These are phyloP conservation scores for Beauveria australis DNA, from an alignment of 2,329 filamentous ascomycete genomes.

Conservation along the genomic window DNA sequence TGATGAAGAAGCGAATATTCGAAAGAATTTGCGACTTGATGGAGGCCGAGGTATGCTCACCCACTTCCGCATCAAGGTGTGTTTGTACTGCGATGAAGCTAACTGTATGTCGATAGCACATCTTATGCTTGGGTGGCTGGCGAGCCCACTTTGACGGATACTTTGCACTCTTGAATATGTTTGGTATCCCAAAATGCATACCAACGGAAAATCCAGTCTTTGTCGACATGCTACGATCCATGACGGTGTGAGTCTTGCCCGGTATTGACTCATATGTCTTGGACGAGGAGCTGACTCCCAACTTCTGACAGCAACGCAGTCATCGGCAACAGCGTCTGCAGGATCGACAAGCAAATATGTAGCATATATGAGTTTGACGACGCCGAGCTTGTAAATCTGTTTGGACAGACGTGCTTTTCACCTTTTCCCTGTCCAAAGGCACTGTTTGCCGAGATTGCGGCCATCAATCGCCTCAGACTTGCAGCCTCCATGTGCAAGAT, in stretches of 20 bases:
- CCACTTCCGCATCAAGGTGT: not conserved
- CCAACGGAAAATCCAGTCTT: constrained; percentile 3
- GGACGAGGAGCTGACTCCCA: not conserved
- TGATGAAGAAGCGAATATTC: constrained; percentile 4
- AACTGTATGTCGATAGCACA: not conserved
- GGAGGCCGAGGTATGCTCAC: constrained; percentile 6
- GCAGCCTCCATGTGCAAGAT: not conserved
- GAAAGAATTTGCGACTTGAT: constrained; percentile 9
- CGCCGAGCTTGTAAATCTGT: not conserved
- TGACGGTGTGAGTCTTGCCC: not conserved
- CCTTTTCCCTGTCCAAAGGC: constrained; percentile 2
- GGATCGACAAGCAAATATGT: not conserved
- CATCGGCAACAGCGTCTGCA: constrained; percentile 3
- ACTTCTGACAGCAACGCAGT: not conserved
- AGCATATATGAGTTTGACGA: constrained; percentile 6
- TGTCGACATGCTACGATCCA: not conserved
- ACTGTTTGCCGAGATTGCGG: constrained; percentile 1
- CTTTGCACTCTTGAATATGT: constrained; percentile 1
- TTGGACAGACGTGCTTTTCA: not conserved
- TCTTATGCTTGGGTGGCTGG: constrained; percentile 4
- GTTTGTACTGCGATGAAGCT: too few relatives aligned
- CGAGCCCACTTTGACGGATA: constrained; percentile 8
- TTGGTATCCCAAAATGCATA: constrained; percentile 1
- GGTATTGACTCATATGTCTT: not conserved
- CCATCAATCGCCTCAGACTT: constrained; percentile 4